These are phyloP conservation scores for Lumnitzera racemosa DNA, from an alignment of 345 rosid species.

Conservation along the genomic window DNA sequence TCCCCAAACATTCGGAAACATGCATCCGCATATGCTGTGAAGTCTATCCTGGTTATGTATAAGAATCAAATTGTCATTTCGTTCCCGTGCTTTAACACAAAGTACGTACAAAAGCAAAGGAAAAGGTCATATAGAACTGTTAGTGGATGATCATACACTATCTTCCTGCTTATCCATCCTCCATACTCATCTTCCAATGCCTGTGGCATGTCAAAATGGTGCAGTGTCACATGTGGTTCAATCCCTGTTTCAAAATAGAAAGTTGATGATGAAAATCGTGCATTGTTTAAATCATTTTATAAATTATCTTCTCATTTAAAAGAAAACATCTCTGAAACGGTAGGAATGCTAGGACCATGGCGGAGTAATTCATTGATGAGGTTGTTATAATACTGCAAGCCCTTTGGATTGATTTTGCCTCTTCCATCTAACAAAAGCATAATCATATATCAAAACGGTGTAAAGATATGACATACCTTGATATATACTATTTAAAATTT, in stretches of 20 bases:
- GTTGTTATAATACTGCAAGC: conserved; percentile 9
- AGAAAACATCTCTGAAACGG: neutral
- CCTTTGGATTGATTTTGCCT: conserved; percentile 10
- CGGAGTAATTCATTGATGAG: conserved; percentile 10
- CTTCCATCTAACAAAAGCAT: conserved; percentile 6
- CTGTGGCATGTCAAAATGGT: conserved; percentile 31
- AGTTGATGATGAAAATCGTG: neutral
- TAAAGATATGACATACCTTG: too few relatives aligned
- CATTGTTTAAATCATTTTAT: too few relatives aligned
- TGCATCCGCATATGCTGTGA: conserved; percentile 27
- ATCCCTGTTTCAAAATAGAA: conserved; percentile 12
- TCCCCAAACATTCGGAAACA: conserved; percentile 40
- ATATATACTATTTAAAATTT: neutral
- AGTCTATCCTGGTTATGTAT: conserved; percentile 21
- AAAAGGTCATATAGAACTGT: too few relatives aligned
- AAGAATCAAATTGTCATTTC: neutral
- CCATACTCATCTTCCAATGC: conserved; percentile 39
- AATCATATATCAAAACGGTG: too few relatives aligned
- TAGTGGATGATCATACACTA: conserved; percentile 13
- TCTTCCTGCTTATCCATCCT: conserved; percentile 26
- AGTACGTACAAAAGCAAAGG: neutral
- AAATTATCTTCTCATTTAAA: neutral
- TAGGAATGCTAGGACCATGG: conserved; percentile 2
- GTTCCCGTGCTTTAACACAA: neutral
- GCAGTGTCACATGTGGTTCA: conserved; percentile 21